A percentile compares a stretch with the other conserved stretches of the same genome.
Evolutionary conservation across 176 grass and related monocot species (phyloP).

Genomic region (Oryza glaberrima): DNA sequence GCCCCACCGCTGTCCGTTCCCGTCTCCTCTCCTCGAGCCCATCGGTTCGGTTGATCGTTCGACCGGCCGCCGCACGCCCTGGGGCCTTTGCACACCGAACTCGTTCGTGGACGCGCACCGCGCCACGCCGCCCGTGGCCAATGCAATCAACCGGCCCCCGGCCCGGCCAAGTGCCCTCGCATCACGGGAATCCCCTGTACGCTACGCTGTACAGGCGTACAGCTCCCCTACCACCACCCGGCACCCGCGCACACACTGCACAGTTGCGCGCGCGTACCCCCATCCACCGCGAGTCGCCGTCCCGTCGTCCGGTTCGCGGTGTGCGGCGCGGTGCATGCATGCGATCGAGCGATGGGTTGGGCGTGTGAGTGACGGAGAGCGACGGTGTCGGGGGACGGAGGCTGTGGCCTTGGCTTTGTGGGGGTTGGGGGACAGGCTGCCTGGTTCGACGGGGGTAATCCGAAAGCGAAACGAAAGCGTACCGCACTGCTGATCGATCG

Average conservation of each 20-base stretch:
- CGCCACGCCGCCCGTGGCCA: conserved; percentile 3
- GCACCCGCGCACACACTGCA: no score
- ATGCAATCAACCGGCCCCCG: neutral
- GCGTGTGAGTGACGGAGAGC: conserved; percentile 22
- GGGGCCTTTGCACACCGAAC: neutral
- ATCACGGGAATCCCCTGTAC: neutral
- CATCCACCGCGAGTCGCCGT: no score
- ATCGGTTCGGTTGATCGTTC: neutral
- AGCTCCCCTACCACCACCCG: no score
- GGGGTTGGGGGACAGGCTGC: conserved; percentile 47
- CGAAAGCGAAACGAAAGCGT: neutral
- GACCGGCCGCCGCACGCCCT: conserved; percentile 27
- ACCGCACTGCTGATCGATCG: neutral
- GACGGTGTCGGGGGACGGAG: conserved; percentile 42
- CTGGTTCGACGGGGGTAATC: conserved; percentile 7
- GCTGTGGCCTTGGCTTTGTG: neutral
- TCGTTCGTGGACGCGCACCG: conserved; percentile 26
- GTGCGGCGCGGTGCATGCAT: neutral
- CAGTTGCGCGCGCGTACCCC: no score
- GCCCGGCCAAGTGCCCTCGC: neutral
- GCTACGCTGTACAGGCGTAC: no score
- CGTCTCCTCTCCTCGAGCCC: neutral
- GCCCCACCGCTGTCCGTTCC: neutral
- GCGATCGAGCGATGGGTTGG: neutral
- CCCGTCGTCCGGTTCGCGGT: neutral